Base-by-base conservation (phyloP, 768 basidiomycete genomes). In the Serendipita sp. region DNA sequence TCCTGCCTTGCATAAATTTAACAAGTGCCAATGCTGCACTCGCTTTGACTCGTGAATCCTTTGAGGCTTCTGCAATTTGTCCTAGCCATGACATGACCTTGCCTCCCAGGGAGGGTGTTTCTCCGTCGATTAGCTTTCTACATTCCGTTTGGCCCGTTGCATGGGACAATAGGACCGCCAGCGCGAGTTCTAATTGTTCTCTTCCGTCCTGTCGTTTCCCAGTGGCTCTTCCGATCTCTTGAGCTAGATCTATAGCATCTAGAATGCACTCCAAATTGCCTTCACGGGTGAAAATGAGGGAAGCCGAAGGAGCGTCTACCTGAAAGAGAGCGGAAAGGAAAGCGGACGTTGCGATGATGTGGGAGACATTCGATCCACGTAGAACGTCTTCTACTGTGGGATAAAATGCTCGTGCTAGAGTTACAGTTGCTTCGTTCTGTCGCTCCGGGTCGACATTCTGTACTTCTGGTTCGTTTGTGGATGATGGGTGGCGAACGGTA, bases 71-170 rank as follows among this genome's bases (percentile, higher is more conserved):
- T 44, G 82, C 84, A 33, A 80, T 81, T 29, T 88, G 70, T 18
- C 48, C 18, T n/a, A 50, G 48, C 48, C 48, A 50, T n/a, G 5
- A 5, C 5, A 18, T 6, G 6, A 2, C 29, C 48, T 31, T 50
- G 6, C 40, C 40, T 40, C 40, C 40, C 18, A 74, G 69, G 0
- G 71, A 53, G 66, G 84, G 77, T 3, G 70, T 5, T 77, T 74
- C 64, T 79, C 78, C 40, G 75, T 78, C 33, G 83, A 78, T 45
- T 81, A 80, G 11, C 72, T 73, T 66, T 83, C 80, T 33, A 97
- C 87, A 89, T 5, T 75, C 50, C 72, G 87, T 89, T 69, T 90
- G 84, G 1, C 87, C 85, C 64, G 81, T 78, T 4, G 88, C 90
- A 67, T 88, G 86, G 4, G 84, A 80, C 18, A 94, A 75, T 3